Conservation (phyloP, 1,139 yeast genomes). For the Pichia sp. region DNA sequence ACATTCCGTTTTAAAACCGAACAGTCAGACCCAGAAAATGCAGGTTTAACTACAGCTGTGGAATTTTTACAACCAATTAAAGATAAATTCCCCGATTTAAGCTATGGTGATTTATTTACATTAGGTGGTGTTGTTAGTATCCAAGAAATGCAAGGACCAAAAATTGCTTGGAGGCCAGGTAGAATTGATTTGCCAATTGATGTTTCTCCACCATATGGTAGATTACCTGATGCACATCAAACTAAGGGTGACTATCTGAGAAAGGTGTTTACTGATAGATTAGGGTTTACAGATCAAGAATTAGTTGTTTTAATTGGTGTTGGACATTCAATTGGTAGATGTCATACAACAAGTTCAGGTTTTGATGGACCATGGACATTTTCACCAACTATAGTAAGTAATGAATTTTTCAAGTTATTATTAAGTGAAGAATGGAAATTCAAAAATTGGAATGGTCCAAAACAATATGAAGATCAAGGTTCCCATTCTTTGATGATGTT, state of each 20-base stretch:
- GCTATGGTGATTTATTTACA: slow-evolving; percentile 85
- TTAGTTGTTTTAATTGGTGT: slow-evolving; percentile 76
- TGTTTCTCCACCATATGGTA: slow-evolving; percentile 57
- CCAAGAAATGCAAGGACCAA: slow-evolving; percentile 85
- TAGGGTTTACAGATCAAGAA: slow-evolving; percentile 78
- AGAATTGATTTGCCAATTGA: slow-evolving; percentile 48
- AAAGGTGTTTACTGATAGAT: slow-evolving; percentile 52
- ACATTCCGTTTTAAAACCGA: slow-evolving; percentile 72
- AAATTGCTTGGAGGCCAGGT: slow-evolving; percentile 83
- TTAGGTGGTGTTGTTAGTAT: slow-evolving; percentile 80
- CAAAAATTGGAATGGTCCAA: slow-evolving; percentile 67
- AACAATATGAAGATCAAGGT: slow-evolving; percentile 70
- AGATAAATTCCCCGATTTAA: slow-evolving; percentile 64
- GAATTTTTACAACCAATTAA: slow-evolving; percentile 58
- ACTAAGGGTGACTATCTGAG: slow-evolving; percentile 63
- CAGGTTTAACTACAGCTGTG: slow-evolving; percentile 63
- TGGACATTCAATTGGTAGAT: slow-evolving; percentile 79
- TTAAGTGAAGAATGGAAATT: slow-evolving; percentile 71
- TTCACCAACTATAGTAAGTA: slow-evolving; percentile 75
- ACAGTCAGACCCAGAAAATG: slow-evolving; percentile 63
- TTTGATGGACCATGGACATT: slow-evolving; percentile 96
- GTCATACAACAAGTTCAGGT: slow-evolving; percentile 64
- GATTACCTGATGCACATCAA: slow-evolving; percentile 74
- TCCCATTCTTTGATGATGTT: slow-evolving; percentile 65
- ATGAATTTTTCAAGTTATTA: slow-evolving; percentile 71